Evolutionary conservation across 1,284 basidiomycete species (phyloP), one percentile per base, ranked within the genome.

Genomic region (Ganoderma lingzhi): DNA sequence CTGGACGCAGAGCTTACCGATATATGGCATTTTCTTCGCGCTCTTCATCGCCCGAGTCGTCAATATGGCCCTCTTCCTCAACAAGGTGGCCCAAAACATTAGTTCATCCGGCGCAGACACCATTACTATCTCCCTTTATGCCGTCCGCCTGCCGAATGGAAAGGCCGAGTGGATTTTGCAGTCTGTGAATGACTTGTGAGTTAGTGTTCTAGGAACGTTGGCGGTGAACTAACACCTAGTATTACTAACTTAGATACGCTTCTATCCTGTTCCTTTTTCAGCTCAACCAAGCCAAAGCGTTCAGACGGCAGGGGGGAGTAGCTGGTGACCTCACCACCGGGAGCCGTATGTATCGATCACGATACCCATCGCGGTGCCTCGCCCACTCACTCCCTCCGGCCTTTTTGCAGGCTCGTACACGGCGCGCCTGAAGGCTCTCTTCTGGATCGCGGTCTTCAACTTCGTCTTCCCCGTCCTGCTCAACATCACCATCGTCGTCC

Each of bases 371-470:
- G 0, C 41, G 23, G 35, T 35, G 35, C 35, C 35, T 35, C 17
- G 17, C 15, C 45, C 6, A 6, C 19, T 6, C 56, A 30, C 23
- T 15, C 9, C 0, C 51, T 64, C 41, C 72, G 73, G 10, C 1
- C 10, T 8, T 41, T 9, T 8, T 51, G 23, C 23, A 58, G 51
- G 15, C 10, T 67, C 61, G 19, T 67, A 59, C 44, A n/a, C 55
- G 32, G 30, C 42, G 30, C 61, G 66, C 41, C 42, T 67, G 14
- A 45, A 58, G 30, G 70, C 73, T 0, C 68, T 80, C 28, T 77
- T 80, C 70, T 80, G 79, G 77, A 78, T 79, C 45, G 71, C 77
- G 2, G 63, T 70, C 3, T 76, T 76, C 28, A 80, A 79, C 71
- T 80, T 79, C 63, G 74, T 79, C 44, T 72, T 80, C 39, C 79